These are phyloP conservation scores for Chlamydomonas applanata DNA, from an alignment of 139 green algal genomes.

Conservation along the genomic window DNA sequence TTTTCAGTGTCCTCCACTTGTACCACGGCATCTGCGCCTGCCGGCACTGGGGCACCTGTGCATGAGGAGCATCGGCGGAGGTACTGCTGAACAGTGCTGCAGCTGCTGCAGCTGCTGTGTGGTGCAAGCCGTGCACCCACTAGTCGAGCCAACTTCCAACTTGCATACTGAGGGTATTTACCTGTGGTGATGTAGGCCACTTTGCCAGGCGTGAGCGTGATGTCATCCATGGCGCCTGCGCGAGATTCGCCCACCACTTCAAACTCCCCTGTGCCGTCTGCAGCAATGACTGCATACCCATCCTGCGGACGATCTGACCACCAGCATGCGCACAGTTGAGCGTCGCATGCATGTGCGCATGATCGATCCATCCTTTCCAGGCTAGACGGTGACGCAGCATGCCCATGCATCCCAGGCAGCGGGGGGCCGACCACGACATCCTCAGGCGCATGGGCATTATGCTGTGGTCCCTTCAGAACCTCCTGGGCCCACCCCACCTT, in stretches of 20 bases:
- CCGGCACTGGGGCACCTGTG: conserved; percentile 59
- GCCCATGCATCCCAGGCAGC: neutral
- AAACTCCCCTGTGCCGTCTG: conserved; percentile 79
- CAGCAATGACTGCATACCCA: conserved; percentile 86
- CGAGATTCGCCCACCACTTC: conserved; percentile 72
- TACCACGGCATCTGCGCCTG: conserved; percentile 60
- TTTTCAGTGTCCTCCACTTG: conserved; percentile 81
- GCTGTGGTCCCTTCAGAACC: no score
- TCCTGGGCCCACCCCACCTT: conserved; percentile 65
- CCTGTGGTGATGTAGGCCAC: conserved; percentile 93
- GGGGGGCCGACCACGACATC: neutral
- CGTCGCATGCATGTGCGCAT: no score
- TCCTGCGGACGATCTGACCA: conserved; percentile 78
- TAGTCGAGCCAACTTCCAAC: no score
- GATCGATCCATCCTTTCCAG: no score
- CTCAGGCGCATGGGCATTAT: neutral
- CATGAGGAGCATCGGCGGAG: no score
- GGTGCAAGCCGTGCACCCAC: neutral
- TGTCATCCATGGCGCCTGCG: conserved; percentile 58
- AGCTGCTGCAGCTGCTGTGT: neutral
- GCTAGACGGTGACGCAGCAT: no score
- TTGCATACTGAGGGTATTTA: no score
- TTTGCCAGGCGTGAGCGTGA: conserved; percentile 47
- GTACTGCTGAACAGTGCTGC: neutral
- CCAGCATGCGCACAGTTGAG: no score